Evolutionary conservation across 2,329 filamentous ascomycete species (phyloP).

Genomic region (Fusarium mangiferae): DNA sequence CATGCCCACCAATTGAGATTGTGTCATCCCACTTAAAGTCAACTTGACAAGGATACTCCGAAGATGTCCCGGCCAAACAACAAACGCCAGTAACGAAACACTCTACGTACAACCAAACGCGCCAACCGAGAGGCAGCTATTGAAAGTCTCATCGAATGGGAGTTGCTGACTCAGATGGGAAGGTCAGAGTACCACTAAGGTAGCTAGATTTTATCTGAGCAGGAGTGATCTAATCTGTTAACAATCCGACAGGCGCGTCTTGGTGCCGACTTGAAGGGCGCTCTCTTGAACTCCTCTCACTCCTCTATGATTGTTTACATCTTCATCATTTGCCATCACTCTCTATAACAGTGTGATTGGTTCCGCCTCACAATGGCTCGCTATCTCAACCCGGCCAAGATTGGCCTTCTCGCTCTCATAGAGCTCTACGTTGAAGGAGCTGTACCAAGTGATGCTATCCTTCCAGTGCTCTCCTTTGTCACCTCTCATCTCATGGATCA

Average conservation of each 20-base stretch:
- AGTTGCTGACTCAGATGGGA: neutral
- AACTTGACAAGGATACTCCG: constrained; percentile 9
- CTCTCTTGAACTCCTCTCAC: neutral
- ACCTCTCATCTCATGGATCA: constrained; percentile 73
- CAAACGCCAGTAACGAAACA: neutral
- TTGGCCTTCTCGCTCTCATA: constrained; percentile 82
- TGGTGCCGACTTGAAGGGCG: neutral
- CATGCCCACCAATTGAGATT: constrained; percentile 14
- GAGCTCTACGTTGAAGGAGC: constrained; percentile 81
- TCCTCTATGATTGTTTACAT: neutral
- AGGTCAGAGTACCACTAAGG: neutral
- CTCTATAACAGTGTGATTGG: neutral
- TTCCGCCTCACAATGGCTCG: constrained; percentile 69
- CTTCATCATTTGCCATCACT: neutral
- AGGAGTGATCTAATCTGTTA: neutral
- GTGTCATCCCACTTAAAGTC: constrained; percentile 18
- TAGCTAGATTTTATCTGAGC: neutral
- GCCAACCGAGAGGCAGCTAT: neutral
- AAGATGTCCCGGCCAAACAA: constrained; percentile 26
- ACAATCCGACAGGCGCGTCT: constrained; percentile 25
- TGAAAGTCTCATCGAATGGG: neutral
- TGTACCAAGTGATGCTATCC: constrained; percentile 75
- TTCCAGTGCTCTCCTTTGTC: constrained; percentile 82
- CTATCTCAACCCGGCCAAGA: constrained; percentile 88
- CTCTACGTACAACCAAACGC: neutral